Conservation (phyloP, 129 eudicot genomes). For the Artemisia tridentata region DNA sequence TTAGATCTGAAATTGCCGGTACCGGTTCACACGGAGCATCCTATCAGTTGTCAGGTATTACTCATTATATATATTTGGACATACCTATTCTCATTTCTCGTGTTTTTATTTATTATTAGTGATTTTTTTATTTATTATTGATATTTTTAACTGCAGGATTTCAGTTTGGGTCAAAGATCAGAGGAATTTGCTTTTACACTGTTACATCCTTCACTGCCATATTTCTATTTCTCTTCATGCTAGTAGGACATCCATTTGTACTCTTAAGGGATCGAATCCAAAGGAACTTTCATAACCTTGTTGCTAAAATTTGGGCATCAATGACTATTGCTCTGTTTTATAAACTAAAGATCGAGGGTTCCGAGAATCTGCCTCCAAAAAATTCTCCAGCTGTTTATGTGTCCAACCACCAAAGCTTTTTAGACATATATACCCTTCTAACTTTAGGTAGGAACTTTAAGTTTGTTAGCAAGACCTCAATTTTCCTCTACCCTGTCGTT, state of each 20-base stretch:
- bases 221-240: constrained; percentile 60
- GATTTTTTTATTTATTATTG: constrained; percentile 4
- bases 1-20: constrained; percentile 70
- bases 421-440: constrained; percentile 81
- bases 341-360: constrained; percentile 62
- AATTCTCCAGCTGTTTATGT: constrained; percentile 85
- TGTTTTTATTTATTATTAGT: neutral
- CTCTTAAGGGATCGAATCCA: constrained; percentile 61
- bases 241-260: constrained; percentile 84
- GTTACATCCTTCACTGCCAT: constrained; percentile 69
- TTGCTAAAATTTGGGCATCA: constrained; percentile 77
- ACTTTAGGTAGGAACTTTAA: constrained; percentile 86
- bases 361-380: constrained; percentile 67
- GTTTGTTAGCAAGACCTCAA: constrained; percentile 86
- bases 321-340: constrained; percentile 59
- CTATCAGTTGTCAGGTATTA: constrained; percentile 55
- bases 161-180: constrained; percentile 52
- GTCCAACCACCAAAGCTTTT: constrained; percentile 93
- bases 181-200: constrained; percentile 76
- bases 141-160: constrained; percentile 46
- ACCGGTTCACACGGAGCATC: constrained; percentile 60
- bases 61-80: constrained; percentile 22
- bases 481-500: constrained; percentile 70
- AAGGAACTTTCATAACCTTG: constrained; percentile 56
- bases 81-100: neutral